These are phyloP conservation scores for Tetradesmus lagerheimii DNA, from an alignment of 139 green algal genomes.

Conservation along the genomic window DNA sequence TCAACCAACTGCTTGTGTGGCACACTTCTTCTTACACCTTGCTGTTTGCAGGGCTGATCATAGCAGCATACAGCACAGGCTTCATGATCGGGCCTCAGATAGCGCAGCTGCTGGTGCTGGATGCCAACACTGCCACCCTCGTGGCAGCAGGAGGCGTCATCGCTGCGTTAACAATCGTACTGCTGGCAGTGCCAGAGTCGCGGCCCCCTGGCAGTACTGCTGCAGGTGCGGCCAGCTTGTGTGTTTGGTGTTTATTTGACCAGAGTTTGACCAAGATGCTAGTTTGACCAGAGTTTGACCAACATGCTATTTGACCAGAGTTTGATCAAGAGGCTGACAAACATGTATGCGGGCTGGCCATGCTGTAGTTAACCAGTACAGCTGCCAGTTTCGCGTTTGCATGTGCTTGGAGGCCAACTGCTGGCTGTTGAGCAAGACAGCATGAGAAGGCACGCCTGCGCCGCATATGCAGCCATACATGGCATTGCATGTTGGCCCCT, in stretches of 20 bases:
- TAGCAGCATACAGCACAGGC: conserved; percentile 22
- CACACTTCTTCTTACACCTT: not conserved
- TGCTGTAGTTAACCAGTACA: too few relatives aligned
- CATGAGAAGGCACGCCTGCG: too few relatives aligned
- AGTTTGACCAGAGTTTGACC: too few relatives aligned
- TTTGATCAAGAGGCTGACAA: too few relatives aligned
- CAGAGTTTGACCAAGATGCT: not conserved
- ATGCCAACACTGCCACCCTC: not conserved
- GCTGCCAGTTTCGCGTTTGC: too few relatives aligned
- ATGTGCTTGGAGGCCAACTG: too few relatives aligned
- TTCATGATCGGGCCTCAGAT: conserved; percentile 20
- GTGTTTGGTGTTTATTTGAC: not conserved
- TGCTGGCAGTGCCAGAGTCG: conserved; percentile 31
- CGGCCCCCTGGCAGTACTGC: not conserved
- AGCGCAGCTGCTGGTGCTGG: not conserved
- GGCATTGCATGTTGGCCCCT: too few relatives aligned
- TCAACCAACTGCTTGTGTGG: conserved; percentile 11
- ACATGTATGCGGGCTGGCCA: too few relatives aligned
- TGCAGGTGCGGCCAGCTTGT: not conserved
- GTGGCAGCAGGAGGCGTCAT: not conserved
- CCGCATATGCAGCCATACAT: too few relatives aligned
- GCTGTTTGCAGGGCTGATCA: conserved; percentile 20
- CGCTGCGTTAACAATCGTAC: not conserved
- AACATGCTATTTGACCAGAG: too few relatives aligned
- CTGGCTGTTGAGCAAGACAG: too few relatives aligned